Base-by-base conservation (phyloP, 352 stramenopile genomes). In the Phytophthora pseudosyringae region DNA sequence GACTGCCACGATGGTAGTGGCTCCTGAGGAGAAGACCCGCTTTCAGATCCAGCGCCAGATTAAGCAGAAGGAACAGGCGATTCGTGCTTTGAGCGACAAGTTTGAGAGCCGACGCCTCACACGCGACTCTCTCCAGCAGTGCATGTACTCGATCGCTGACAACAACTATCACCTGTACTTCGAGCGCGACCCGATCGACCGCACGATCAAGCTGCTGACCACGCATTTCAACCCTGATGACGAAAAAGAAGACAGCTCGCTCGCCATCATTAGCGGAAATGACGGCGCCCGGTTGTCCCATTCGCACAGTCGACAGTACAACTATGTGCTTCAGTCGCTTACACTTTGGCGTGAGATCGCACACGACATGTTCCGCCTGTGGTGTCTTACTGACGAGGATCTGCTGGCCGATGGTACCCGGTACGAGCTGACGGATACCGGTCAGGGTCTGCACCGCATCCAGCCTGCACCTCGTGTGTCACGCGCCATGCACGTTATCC, bases 131-230 rank as follows among this genome's bases (percentile, higher is more conserved):
- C 97, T 99, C 49, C 88, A 98, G 72, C 89, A 97, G 54, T 98
- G 96, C 64, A 81, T 99, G 9, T 98, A 98, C 73, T 98, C 89
- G 43, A 98, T 99, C 61, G 91, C 91, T 25, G 96, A 99, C 76
- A 99, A 99, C 78, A 97, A 98, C 69, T 98, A 96, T 47, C 98
- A 98, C 72, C 71, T 99, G 48, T 99, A 99, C 75, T 98, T 96
- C 62, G 98, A 99, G 71, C 93, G 96, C 16, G 91, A 98, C 60
- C 97, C 97, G 36, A 98, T 99, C 63, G 95, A 99, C 67, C 94
- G 95, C 35, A 97, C 98, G 79, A 98, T 99, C 47, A 54, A 79
- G 57, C 80, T 97, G 54, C 71, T 99, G 29, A 84, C 80, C 15
- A 65, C 76, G 47, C 76, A 97, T 69, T 99, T 99, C 69, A 67